Evolutionary conservation across 2,329 filamentous ascomycete genomes (phyloP).

Genomic region (Onygenales sp.): DNA sequence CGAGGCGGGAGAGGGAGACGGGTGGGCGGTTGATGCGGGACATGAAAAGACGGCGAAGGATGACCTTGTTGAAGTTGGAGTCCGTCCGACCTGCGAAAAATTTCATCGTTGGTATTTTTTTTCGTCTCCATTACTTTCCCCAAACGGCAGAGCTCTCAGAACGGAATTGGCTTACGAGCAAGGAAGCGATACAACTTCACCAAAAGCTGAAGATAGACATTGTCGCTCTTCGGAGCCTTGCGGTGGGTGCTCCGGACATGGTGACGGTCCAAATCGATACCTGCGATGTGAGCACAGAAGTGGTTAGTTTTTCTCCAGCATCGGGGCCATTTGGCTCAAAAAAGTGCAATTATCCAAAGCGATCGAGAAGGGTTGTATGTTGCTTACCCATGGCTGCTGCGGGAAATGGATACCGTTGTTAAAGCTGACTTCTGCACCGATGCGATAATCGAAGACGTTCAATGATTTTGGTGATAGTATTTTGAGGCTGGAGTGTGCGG

Average conservation of each 20-base stretch:
- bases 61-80: conserved; percentile 95
- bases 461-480: conserved; percentile 1
- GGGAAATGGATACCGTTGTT: conserved; percentile 26
- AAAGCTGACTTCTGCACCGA: conserved; percentile 13
- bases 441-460: conserved; percentile 6
- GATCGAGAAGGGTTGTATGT: background rate
- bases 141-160: conserved; percentile 2
- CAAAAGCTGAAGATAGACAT: conserved; percentile 93
- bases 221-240: conserved; percentile 95
- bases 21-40: conserved; percentile 97
- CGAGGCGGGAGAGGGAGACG: conserved; percentile 88
- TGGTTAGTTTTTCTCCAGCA: background rate
- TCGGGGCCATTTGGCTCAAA: background rate
- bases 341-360: background rate
- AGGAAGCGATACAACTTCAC: conserved; percentile 98
- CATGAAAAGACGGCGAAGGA: conserved; percentile 96
- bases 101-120: conserved; percentile 4
- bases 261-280: conserved; percentile 52
- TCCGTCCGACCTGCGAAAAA: conserved; percentile 71
- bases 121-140: conserved; percentile 5
- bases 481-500: conserved; percentile 22
- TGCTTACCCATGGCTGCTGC: conserved; percentile 37
- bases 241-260: conserved; percentile 64
- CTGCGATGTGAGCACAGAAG: conserved; percentile 18
- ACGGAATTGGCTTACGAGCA: conserved; percentile 59